Evolutionary conservation across 2,329 filamentous ascomycete species (phyloP), one percentile per base, ranked within the genome.

Genomic region (Botrytis aclada): DNA sequence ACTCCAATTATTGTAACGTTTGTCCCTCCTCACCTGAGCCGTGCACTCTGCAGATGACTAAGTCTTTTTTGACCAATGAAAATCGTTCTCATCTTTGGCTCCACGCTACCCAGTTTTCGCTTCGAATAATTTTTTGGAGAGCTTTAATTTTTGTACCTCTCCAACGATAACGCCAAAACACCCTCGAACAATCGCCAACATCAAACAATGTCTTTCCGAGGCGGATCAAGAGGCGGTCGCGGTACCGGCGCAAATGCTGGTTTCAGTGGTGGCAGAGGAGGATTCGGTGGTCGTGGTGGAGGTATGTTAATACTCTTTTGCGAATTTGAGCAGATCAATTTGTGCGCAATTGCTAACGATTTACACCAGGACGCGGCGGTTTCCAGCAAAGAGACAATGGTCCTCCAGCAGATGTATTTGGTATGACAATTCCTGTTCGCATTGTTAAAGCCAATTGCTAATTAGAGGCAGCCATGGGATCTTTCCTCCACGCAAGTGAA

Each of bases 401-500:
- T 67, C 89, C 89, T 75, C 89, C 89, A 75, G 87, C 87, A 73
- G 83, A 86, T 73, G 88, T 92, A 70, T 81, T 89, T 79, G 86
- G 86, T 88, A 82, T 77, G 80, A 79, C 70, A n/a, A 73, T 67
- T 67, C 34, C 22, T 22, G 60, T 61, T 34, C 4, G 4, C 29
- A 22, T 61, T 29, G 54, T 14, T 16, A 45, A 61, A 58, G 43
- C 22, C 58, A 71, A 71, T 76, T 71, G 73, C 76, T 79, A 70
- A 78, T 67, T 45, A 37, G 58, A 12, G 34, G 18, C 67, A 91
- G 96, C 98, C 85, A 94, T 99, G 92, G 96, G 96, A 83, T 89
- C 89, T 77, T 97, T 98, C 84, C 85, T 98, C 82, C 96, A 99
- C 86, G 91, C 94, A 74, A 95, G 93, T 85, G 96, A 99, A 85